Conservation (phyloP, 106 monocot species). For the Dioscorea zingiberensis region DNA sequence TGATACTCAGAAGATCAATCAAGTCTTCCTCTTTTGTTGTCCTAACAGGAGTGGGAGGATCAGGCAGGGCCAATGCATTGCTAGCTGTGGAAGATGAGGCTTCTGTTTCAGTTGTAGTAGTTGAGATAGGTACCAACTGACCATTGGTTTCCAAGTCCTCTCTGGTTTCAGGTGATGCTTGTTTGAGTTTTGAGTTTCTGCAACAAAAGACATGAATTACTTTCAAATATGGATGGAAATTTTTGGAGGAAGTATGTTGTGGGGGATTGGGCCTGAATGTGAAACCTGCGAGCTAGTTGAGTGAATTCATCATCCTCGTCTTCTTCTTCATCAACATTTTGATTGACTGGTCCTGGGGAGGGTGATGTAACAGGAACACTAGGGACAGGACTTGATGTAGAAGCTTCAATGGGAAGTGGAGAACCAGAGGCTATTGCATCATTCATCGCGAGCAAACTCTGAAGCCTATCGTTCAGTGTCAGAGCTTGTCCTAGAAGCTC, state of each 20-base stretch:
- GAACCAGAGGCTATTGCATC: slow-evolving; percentile 64
- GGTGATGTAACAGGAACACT: slow-evolving; percentile 1
- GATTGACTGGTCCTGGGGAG: slow-evolving; percentile 3
- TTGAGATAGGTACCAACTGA: no score
- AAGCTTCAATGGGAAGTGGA: slow-evolving; percentile 34
- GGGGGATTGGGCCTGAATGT: no score
- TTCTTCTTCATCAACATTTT: slow-evolving; percentile 24
- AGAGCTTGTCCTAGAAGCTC: slow-evolving; percentile 67
- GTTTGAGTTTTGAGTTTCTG: slow-evolving; percentile 53
- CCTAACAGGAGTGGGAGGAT: slow-evolving; percentile 44
- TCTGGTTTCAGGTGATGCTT: slow-evolving; percentile 1
- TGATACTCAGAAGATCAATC: slow-evolving; percentile 65
- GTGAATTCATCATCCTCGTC: slow-evolving; percentile 68
- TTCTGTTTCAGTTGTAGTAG: slow-evolving; percentile 16
- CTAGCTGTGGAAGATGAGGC: slow-evolving; percentile 26
- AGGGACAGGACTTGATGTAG: slow-evolving; percentile 11
- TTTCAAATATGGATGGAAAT: no score
- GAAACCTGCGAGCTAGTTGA: slow-evolving; percentile 66
- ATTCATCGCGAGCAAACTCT: slow-evolving; percentile 57
- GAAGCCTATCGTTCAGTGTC: slow-evolving; percentile 67
- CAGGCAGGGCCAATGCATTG: slow-evolving; percentile 42
- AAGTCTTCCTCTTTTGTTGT: slow-evolving; percentile 60
- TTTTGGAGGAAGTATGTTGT: no score
- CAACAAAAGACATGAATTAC: neutral
- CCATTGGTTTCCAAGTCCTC: neutral